Conservation (phyloP, 2,329 filamentous ascomycete genomes). For the Raffaelea deltoideospora region DNA sequence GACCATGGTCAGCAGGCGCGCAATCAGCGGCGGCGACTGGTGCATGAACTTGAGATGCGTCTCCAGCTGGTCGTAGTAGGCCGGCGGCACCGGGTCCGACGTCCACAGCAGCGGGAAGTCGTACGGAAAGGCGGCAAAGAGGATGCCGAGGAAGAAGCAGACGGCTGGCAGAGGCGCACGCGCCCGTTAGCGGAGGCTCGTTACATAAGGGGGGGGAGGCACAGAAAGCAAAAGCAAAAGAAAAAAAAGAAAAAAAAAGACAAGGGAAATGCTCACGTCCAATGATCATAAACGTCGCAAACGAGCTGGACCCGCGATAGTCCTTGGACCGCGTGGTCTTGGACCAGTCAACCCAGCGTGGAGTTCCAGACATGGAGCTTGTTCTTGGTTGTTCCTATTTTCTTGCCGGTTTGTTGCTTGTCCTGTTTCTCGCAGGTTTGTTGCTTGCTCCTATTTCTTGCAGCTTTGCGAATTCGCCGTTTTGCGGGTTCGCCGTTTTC, state of each 20-base stretch:
- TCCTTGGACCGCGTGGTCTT: conserved; percentile 42
- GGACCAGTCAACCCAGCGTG: conserved; percentile 31
- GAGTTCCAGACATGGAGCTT: too few species aligned
- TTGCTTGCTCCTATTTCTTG: too few species aligned
- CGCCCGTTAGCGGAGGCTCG: too few species aligned
- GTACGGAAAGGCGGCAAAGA: conserved; percentile 94
- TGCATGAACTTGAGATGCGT: conserved; percentile 83
- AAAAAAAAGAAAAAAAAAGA: conserved; percentile 2
- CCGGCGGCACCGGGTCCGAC: conserved; percentile 43
- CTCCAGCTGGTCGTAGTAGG: conserved; percentile 76
- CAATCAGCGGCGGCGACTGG: conserved; percentile 79
- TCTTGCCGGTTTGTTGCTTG: too few species aligned
- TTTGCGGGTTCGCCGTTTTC: too few species aligned
- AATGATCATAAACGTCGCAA: conserved; percentile 93
- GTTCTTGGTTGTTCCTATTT: too few species aligned
- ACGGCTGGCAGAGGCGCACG: conserved; percentile 58
- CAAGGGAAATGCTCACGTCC: conserved; percentile 51
- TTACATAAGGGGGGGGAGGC: conserved; percentile 3
- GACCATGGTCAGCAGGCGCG: conserved; percentile 85
- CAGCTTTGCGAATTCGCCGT: too few species aligned
- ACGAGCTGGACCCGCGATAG: conserved; percentile 52
- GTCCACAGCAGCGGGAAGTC: conserved; percentile 83
- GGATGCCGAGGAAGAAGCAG: conserved; percentile 95
- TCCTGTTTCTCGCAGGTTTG: too few species aligned
- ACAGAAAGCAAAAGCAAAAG: conserved; percentile 2